These are phyloP conservation scores for Buxus sempervirens DNA, from an alignment of 164 flowering plant species.

Conservation along the genomic window DNA sequence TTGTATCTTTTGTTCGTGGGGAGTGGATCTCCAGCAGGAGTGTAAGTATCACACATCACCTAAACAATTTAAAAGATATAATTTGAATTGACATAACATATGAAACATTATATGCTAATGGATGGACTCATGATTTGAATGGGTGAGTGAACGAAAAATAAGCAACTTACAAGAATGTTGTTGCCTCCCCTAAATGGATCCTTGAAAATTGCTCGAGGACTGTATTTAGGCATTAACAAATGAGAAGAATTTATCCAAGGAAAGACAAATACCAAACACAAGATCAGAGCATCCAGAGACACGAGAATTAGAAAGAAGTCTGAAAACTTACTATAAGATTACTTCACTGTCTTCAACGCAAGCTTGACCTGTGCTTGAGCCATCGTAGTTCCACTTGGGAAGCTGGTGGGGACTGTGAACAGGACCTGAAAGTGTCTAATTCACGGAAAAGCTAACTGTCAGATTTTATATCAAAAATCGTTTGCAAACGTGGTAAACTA, in stretches of 20 bases:
- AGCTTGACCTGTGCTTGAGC: slow-evolving; percentile 12
- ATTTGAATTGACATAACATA: neutral
- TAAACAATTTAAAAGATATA: neutral
- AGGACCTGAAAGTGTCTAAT: neutral
- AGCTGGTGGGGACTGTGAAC: neutral
- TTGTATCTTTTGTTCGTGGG: neutral
- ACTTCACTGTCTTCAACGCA: neutral
- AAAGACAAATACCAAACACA: neutral
- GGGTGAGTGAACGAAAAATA: neutral
- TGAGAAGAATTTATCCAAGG: neutral
- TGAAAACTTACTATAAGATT: neutral
- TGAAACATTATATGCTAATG: neutral
- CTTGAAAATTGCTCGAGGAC: neutral
- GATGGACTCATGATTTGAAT: too few relatives aligned
- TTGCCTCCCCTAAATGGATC: slow-evolving; percentile 48
- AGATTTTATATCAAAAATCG: too few relatives aligned
- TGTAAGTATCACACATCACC: neutral
- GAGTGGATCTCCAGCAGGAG: neutral
- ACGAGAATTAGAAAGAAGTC: neutral
- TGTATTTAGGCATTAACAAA: neutral
- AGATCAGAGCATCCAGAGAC: slow-evolving; percentile 17
- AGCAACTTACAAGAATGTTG: slow-evolving; percentile 36
- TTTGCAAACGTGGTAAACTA: too few relatives aligned
- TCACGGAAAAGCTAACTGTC: too few relatives aligned
- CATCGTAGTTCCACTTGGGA: slow-evolving; percentile 13